A percentile compares a stretch with the other conserved stretches of the same genome.
These are phyloP conservation scores for Globisporangium spiculum DNA, from an alignment of 352 stramenopile genomes.

Conservation along the genomic window DNA sequence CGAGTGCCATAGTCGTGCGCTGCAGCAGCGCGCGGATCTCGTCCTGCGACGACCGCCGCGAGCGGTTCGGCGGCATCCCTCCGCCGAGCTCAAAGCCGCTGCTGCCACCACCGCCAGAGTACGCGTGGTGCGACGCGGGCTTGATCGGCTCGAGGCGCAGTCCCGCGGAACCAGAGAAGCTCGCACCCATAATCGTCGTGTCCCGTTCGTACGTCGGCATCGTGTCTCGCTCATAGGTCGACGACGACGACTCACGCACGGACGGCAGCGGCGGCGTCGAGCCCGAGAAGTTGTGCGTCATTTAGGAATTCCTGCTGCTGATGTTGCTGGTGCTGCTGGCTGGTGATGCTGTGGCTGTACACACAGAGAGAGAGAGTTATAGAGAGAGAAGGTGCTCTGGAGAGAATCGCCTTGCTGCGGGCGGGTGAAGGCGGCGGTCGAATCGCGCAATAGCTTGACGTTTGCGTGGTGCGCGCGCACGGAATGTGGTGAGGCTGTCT, in stretches of 20 bases:
- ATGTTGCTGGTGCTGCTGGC: not conserved
- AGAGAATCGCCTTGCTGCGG: not conserved
- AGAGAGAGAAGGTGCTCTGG: not conserved
- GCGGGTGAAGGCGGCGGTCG: not conserved
- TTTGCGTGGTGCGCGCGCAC: not conserved
- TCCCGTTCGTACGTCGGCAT: conserved; percentile 14
- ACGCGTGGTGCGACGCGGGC: not conserved
- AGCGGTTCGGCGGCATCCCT: conserved; percentile 13
- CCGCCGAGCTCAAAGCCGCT: conserved; percentile 9
- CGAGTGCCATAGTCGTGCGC: conserved; percentile 63
- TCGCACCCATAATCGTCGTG: conserved; percentile 17
- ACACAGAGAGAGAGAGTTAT: not conserved
- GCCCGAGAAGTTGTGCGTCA: conserved; percentile 3
- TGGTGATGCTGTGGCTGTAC: not conserved
- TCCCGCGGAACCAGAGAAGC: conserved; percentile 5
- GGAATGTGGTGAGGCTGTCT: not conserved
- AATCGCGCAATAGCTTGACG: conserved; percentile 1
- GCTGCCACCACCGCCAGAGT: not conserved
- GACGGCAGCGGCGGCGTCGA: conserved; percentile 13
- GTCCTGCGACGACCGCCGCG: conserved; percentile 51
- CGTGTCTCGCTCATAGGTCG: conserved; percentile 17
- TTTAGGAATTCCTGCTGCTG: not conserved
- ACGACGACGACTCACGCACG: conserved; percentile 15
- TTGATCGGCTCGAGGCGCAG: conserved; percentile 21
- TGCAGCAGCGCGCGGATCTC: conserved; percentile 72